Base-by-base conservation (phyloP, 768 basidiomycete genomes). In the Mrakia gelida region DNA sequence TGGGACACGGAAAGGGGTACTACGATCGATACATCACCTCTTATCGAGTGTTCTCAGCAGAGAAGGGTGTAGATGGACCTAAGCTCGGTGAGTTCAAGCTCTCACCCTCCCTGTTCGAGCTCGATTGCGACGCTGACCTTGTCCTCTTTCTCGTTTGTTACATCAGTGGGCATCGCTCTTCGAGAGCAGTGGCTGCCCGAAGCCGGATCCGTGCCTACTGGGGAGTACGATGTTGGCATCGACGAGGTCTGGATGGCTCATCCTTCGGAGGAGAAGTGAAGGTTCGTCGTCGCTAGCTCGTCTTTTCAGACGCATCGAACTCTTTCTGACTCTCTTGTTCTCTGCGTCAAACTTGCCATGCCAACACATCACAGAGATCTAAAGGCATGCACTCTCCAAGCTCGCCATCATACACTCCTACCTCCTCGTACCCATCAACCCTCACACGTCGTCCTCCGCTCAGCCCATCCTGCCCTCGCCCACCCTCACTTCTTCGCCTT, bases 141-240 rank as follows among this genome's bases (percentile, higher is more conserved):
- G 32, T 16, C 41, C 32, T 52, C 21, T 30, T 41, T 26, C 30
- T 3, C n/a, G n/a, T n/a, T n/a, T n/a, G n/a, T n/a, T n/a, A n/a
- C n/a, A n/a, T n/a, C 61, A 78, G 77, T 78, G 32, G 77, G 77
- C 7, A 49, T 78, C 21, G 73, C 77, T 1, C 61, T 78, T 63
- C 65, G 49, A 28, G 77, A 78, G 59, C 77, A 78, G 54, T 73
- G 28, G 38, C 34, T 78, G 3, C 54, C 65, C 7, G 30, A 43
- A 70, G 61, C 30, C 6, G 77, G 73, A 3, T 21, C 54, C 0
- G 77, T 78, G 3, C 77, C 77, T 32, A 74, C 54, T 13, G 73
- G 77, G 11, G 77, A 74, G 38, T 54, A 70, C n/a, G 77, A 78
- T 28, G 72, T 78, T 8, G 45, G 61, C 11, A 65, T 78, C 13